These are phyloP conservation scores for Iberis pinnata DNA, from an alignment of 345 rosid species.

Conservation along the genomic window DNA sequence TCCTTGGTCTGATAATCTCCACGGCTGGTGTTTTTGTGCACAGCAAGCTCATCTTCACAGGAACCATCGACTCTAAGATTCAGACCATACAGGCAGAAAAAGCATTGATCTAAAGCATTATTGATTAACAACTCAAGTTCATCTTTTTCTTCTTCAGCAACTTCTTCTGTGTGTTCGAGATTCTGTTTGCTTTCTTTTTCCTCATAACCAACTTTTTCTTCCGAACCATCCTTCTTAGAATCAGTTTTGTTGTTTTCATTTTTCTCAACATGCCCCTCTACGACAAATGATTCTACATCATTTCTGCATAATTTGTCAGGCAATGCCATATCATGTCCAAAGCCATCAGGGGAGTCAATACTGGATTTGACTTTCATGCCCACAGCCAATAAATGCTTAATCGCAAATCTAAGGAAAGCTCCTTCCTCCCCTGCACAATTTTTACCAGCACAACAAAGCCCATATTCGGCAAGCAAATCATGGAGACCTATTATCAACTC, in stretches of 20 bases:
- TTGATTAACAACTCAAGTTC: constrained; percentile 79
- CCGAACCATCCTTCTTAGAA: constrained; percentile 37
- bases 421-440: constrained; percentile 81
- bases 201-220: constrained; percentile 27
- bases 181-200: constrained; percentile 27
- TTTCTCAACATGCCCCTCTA: constrained; percentile 37
- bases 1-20: constrained; percentile 98
- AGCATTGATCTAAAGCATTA: constrained; percentile 89
- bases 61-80: constrained; percentile 87
- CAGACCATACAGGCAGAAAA: constrained; percentile 94
- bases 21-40: constrained; percentile 79
- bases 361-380: constrained; percentile 84
- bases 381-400: constrained; percentile 86
- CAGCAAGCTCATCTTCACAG: constrained; percentile 79
- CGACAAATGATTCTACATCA: constrained; percentile 30
- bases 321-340: constrained; percentile 37
- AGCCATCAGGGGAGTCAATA: constrained; percentile 33
- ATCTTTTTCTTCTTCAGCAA: constrained; percentile 71
- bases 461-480: constrained; percentile 88
- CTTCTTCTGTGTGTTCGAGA: constrained; percentile 38
- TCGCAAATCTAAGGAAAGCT: constrained; percentile 82
- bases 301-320: constrained; percentile 36
- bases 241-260: constrained; percentile 28
- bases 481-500: constrained; percentile 80
- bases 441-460: constrained; percentile 83